Conservation (phyloP, 192 early-diverging fungal species). For the Blastocladiella britannica region DNA sequence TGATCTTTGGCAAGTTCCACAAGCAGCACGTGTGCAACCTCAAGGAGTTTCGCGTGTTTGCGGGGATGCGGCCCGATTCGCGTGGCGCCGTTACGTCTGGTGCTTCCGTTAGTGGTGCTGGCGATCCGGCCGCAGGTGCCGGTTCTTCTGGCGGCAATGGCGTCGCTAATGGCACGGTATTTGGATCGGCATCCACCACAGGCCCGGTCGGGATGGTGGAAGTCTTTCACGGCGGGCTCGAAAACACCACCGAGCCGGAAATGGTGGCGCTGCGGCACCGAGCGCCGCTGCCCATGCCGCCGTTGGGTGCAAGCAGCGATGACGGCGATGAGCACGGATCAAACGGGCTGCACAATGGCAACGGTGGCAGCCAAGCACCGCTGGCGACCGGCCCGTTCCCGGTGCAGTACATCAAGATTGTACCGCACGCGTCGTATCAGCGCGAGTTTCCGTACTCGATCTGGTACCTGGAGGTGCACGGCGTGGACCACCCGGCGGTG, state of each 20-base stretch:
- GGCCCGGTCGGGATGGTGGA: too few species aligned
- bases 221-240: constrained; percentile 19
- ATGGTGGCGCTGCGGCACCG: constrained; percentile 58
- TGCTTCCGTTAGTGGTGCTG: too few species aligned
- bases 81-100: too few species aligned
- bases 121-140: too few species aligned
- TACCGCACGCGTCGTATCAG: constrained; percentile 71
- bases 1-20: constrained; percentile 92
- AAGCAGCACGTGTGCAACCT: constrained; percentile 84
- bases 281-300: not conserved
- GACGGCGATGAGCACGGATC: not conserved
- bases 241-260: constrained; percentile 56
- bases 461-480: constrained; percentile 80
- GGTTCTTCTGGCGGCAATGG: too few species aligned
- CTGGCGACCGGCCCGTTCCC: constrained; percentile 41
- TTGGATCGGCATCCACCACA: too few species aligned
- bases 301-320: not conserved
- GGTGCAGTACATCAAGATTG: constrained; percentile 81
- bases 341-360: not conserved
- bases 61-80: constrained; percentile 50
- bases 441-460: constrained; percentile 89
- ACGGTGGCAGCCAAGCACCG: too few species aligned
- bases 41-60: constrained; percentile 89
- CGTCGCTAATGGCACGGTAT: too few species aligned
- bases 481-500: constrained; percentile 41